Conservation (phyloP, 2,329 filamentous ascomycete species). For the Alternaria novae-zelandiae region DNA sequence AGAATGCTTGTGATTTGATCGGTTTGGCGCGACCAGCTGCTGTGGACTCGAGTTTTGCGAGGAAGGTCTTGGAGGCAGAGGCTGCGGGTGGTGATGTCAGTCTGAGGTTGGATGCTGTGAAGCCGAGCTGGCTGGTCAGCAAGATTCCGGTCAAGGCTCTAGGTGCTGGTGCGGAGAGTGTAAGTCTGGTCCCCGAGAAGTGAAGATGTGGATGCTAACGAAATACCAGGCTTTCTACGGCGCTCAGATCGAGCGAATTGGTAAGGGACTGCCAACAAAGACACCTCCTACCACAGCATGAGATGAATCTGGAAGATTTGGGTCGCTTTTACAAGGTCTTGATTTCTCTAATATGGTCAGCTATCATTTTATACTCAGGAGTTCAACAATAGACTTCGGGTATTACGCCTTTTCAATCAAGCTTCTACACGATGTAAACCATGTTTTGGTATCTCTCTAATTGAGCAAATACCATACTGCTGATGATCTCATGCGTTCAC, state of each 20-base stretch:
- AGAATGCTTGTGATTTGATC: constrained; percentile 23
- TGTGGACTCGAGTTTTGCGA: constrained; percentile 10
- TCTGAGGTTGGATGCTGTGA: constrained; percentile 1
- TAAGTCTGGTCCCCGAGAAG: not conserved
- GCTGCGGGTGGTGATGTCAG: not conserved
- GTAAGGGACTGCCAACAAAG: not conserved
- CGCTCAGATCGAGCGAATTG: not conserved
- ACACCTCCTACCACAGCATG: not conserved
- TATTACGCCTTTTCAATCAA: not conserved
- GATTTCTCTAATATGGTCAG: not conserved
- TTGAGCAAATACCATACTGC: not conserved
- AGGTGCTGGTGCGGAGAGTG: constrained; percentile 5
- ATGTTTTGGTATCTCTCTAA: not conserved
- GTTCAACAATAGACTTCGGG: not conserved
- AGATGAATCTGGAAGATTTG: not conserved
- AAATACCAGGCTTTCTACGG: not conserved
- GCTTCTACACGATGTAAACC: not conserved
- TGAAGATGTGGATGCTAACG: not conserved
- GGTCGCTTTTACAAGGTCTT: not conserved
- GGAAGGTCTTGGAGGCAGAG: constrained; percentile 14
- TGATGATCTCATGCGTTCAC: not conserved
- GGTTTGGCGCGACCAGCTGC: constrained; percentile 22
- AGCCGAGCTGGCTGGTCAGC: constrained; percentile 9
- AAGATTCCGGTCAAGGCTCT: constrained; percentile 1
- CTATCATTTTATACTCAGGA: not conserved